Percentiles rank a stretch among this genome's conserved stretches.
phyloP scores from a whole-genome alignment of 345 rosid species.

The Arabidopsis suecica region DNA sequence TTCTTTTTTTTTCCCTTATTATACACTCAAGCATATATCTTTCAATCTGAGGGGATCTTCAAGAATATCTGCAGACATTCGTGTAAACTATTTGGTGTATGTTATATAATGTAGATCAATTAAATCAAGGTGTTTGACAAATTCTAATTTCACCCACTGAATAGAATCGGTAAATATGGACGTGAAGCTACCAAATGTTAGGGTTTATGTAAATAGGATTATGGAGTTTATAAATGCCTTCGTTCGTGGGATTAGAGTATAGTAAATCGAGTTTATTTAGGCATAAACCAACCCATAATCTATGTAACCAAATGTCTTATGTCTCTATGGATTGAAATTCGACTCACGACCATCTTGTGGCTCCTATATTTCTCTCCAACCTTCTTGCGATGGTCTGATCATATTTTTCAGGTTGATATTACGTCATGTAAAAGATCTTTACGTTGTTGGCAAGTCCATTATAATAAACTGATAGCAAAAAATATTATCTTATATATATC shows the following conservation, averaged over 20 bases:
- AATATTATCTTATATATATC: neutral
- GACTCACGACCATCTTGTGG: neutral
- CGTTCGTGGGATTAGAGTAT: neutral
- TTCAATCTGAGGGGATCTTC: neutral
- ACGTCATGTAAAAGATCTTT: neutral
- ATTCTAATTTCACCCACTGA: neutral
- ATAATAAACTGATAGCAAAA: neutral
- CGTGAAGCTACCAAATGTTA: neutral
- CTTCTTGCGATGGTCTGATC: neutral
- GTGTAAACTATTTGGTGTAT: constrained; percentile 19
- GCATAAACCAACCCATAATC: neutral
- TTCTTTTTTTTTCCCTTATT: no score
- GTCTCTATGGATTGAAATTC: neutral
- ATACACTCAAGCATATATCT: no score
- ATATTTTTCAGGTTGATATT: neutral
- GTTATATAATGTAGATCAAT: neutral
- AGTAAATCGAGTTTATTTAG: neutral
- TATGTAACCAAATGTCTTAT: neutral
- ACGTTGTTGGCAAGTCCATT: neutral
- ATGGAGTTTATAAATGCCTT: neutral
- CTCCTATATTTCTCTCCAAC: neutral
- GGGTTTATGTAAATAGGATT: neutral
- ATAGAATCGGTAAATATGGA: neutral
- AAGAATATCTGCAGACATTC: constrained; percentile 9
- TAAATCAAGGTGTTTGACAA: constrained; percentile 7